Evolutionary conservation across 2,329 filamentous ascomycete species (phyloP).

Genomic region (Cadophora gregata): DNA sequence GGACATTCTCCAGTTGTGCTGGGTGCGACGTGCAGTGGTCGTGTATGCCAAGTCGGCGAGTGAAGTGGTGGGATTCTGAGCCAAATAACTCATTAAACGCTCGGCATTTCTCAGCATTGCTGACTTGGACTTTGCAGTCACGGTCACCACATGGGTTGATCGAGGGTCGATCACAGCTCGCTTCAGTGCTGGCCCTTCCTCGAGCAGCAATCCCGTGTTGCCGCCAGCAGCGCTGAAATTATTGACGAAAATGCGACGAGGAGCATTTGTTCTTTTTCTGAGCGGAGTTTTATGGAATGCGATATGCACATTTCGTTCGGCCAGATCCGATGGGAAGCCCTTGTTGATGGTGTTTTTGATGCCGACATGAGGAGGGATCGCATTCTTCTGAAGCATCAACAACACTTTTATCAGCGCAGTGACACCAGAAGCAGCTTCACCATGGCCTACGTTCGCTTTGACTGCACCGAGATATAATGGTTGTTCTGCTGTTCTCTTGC

Average conservation of each 20-base stretch:
- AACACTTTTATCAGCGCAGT: constrained; percentile 45
- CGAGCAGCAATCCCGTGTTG: constrained; percentile 43
- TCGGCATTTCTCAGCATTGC: constrained; percentile 39
- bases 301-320: constrained; percentile 45
- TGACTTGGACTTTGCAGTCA: constrained; percentile 53
- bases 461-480: constrained; percentile 56
- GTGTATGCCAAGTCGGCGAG: constrained; percentile 43
- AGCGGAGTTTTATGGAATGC: constrained; percentile 45
- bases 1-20: constrained; percentile 62
- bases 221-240: constrained; percentile 54
- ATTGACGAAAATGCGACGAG: constrained; percentile 48
- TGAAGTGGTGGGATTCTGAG: constrained; percentile 34
- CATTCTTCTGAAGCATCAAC: constrained; percentile 43
- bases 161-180: constrained; percentile 49
- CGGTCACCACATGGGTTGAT: constrained; percentile 50
- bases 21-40: constrained; percentile 56
- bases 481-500: constrained; percentile 51
- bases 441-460: constrained; percentile 47
- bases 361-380: constrained; percentile 43
- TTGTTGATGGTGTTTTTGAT: constrained; percentile 46
- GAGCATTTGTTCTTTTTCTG: constrained; percentile 35
- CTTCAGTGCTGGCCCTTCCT: constrained; percentile 45
- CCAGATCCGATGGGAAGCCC: constrained; percentile 45
- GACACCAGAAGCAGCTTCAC: constrained; percentile 45
- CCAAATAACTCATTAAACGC: constrained; percentile 36